Conservation (phyloP, 345 rosid species). For the Alliaria petiolata region DNA sequence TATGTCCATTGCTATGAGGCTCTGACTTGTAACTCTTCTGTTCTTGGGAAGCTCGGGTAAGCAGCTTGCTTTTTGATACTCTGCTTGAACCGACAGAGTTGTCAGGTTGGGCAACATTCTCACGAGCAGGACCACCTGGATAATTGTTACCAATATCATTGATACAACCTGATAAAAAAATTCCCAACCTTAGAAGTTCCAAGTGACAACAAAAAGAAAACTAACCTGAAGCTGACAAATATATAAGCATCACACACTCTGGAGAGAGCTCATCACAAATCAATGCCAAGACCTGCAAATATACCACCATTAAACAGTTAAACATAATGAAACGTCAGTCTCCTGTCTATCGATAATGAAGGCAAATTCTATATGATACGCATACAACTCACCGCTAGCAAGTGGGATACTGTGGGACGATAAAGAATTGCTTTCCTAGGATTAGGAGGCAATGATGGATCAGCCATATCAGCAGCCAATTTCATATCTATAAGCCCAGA, state of each 20-base stretch:
- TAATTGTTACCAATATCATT: slow-evolving; percentile 17
- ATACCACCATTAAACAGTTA: background rate
- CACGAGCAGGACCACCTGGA: slow-evolving; percentile 59
- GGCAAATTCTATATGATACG: background rate
- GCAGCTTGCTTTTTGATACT: slow-evolving; percentile 55
- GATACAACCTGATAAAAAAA: background rate
- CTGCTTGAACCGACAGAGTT: slow-evolving; percentile 56
- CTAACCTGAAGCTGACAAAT: slow-evolving; percentile 83
- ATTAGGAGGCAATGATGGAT: slow-evolving; percentile 72
- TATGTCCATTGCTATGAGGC: slow-evolving; percentile 50
- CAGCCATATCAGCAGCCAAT: slow-evolving; percentile 67
- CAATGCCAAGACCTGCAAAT: slow-evolving; percentile 80
- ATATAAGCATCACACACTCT: slow-evolving; percentile 72
- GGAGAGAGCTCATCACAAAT: slow-evolving; percentile 83
- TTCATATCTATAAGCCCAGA: slow-evolving; percentile 83
- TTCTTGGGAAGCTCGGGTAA: slow-evolving; percentile 46
- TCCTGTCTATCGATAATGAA: background rate
- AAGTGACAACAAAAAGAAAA: slow-evolving; percentile 21
- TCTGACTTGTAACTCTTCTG: slow-evolving; percentile 45
- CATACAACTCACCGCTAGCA: slow-evolving; percentile 71
- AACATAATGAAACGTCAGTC: background rate
- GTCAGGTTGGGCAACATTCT: slow-evolving; percentile 38
- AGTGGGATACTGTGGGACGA: slow-evolving; percentile 83
- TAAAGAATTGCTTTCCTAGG: slow-evolving; percentile 89
- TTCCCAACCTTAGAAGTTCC: slow-evolving; percentile 14